Evolutionary conservation across 148 eudicot species (phyloP).

Genomic region (Pharnaceum exiguum): DNA sequence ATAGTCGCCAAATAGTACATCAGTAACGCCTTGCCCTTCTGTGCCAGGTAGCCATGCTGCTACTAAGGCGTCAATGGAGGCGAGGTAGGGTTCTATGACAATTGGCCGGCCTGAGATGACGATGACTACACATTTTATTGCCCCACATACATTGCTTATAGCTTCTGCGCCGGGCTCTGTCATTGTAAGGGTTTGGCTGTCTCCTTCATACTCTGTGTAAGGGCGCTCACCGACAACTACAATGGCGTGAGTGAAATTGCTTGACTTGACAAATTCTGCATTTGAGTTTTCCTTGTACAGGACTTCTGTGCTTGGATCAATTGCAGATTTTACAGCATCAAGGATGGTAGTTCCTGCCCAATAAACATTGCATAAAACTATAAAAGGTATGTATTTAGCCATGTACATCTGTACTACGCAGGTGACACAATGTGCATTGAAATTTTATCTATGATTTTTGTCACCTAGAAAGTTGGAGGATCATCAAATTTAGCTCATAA

Average conservation of each 20-base stretch:
- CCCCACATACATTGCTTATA: slow-evolving; percentile 56
- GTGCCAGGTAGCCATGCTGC: slow-evolving; percentile 89
- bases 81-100: slow-evolving; percentile 63
- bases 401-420: neutral
- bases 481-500: too few relatives aligned
- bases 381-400: neutral
- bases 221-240: slow-evolving; percentile 78
- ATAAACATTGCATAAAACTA: too few relatives aligned
- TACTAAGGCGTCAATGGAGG: slow-evolving; percentile 53
- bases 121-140: slow-evolving; percentile 57
- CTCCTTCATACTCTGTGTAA: slow-evolving; percentile 73
- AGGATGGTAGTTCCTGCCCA: slow-evolving; percentile 68
- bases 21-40: slow-evolving; percentile 74
- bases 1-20: slow-evolving; percentile 78
- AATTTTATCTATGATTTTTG: too few relatives aligned
- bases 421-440: neutral
- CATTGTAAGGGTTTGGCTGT: slow-evolving; percentile 51
- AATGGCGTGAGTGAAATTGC: slow-evolving; percentile 54
- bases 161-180: slow-evolving; percentile 65
- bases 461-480: too few relatives aligned
- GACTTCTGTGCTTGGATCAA: slow-evolving; percentile 54
- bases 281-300: slow-evolving; percentile 48
- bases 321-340: slow-evolving; percentile 48
- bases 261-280: slow-evolving; percentile 38
- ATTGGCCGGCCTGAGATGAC: slow-evolving; percentile 76